Evolutionary conservation across 2,329 filamentous ascomycete species (phyloP).

Genomic region (Stylonectria norvegica): DNA sequence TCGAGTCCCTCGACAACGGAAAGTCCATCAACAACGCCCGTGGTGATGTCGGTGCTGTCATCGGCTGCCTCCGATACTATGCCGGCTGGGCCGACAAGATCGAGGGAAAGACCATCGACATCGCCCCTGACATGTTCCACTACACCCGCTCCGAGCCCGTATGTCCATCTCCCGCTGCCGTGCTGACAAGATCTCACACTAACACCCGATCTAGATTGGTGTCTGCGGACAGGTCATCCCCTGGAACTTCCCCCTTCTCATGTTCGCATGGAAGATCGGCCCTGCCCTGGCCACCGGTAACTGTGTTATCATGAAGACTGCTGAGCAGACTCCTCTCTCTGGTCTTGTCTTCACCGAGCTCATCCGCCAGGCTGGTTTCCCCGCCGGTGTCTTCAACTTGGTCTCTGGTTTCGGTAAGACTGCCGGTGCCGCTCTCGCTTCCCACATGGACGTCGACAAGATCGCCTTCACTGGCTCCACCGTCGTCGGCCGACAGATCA

Average conservation of each 20-base stretch:
- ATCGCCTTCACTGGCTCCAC: constrained; percentile 80
- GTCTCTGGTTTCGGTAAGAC: constrained; percentile 74
- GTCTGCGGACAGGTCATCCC: constrained; percentile 86
- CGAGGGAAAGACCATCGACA: constrained; percentile 80
- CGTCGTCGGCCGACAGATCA: constrained; percentile 67
- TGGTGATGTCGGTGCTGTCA: constrained; percentile 67
- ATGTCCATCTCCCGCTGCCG: constrained; percentile 51
- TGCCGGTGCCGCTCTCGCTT: constrained; percentile 71
- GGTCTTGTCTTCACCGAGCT: constrained; percentile 62
- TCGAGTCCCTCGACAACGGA: constrained; percentile 86
- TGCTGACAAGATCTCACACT: no score
- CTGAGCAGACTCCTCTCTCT: constrained; percentile 72
- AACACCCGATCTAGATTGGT: constrained; percentile 49
- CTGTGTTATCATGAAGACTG: constrained; percentile 69
- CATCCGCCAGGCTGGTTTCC: constrained; percentile 75
- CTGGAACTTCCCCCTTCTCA: constrained; percentile 83
- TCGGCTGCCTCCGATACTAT: constrained; percentile 68
- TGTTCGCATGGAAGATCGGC: constrained; percentile 80
- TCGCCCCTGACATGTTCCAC: constrained; percentile 73
- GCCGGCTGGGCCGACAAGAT: constrained; percentile 92
- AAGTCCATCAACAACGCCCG: constrained; percentile 75
- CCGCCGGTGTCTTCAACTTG: constrained; percentile 73
- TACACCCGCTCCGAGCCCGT: constrained; percentile 75
- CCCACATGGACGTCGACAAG: constrained; percentile 81
- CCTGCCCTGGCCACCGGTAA: constrained; percentile 71